Base-by-base conservation (phyloP, 1,139 yeast genomes). In the Maudiozyma humilis region DNA sequence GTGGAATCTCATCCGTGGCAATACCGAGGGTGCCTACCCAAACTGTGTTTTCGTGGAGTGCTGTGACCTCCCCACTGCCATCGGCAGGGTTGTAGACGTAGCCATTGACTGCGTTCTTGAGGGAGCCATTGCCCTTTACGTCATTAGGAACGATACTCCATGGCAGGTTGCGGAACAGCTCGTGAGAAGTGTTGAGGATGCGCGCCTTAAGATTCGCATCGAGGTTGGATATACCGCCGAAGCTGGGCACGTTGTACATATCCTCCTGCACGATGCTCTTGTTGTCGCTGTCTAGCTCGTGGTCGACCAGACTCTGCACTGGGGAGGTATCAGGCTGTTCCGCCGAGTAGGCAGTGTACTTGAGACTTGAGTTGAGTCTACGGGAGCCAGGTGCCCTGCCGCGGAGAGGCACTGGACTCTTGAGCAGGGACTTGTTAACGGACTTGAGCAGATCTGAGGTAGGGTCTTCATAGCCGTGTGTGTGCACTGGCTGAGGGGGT, bases 1-100 rank as follows among this genome's bases (percentile, higher is more conserved):
- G 65, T 2, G 91, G 82, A 16, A 91, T 74, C 27, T 75, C 79
- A 63, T 91, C 96, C n/a, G 91, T 82, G 16, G 97, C 95, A 73
- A 88, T 82, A 18, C 96, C 93, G 40, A 85, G 67, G 0, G 95
- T 82, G 10, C 98, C 98, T 3, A 89, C 77, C 95, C 96, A 91
- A 47, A 68, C 70, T 40, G 76, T 72, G 2, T 36, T 20, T 23
- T 20, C 32, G 16, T 6, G 20, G 1, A 20, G 14, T 12, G 71
- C 63, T 4, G 71, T 68, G 4, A 71, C 67, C 10, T 76, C 65
- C 1, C 71, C 67, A 3, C 69, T 66, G 3, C 69, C 66, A 14
- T 16, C 29, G 14, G 27, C 6, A 4, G 15, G 18, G 27, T 74
- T 74, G 2, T 65, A 57, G 27, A 68, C 51, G 0, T 93, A 82